phyloP scores from a whole-genome alignment of 352 stramenopile species.

The Hyaloperonospora brassicae region DNA sequence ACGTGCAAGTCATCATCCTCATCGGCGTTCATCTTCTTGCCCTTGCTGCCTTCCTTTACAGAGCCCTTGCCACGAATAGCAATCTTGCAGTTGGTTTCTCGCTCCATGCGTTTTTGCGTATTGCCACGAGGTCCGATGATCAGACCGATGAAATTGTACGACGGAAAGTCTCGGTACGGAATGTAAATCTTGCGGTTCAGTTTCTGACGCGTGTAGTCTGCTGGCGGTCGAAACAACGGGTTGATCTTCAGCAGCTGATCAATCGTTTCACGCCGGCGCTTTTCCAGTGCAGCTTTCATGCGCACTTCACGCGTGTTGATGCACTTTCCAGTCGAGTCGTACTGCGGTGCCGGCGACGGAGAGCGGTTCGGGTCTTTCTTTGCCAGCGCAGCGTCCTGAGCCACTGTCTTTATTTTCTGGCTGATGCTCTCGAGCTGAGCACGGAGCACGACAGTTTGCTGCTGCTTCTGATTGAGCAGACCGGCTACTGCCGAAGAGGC shows the following conservation, averaged over 20 bases:
- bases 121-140: conserved; percentile 98
- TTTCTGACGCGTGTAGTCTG: conserved; percentile 89
- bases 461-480: conserved; percentile 49
- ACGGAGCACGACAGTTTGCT: conserved; percentile 66
- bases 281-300: conserved; percentile 88
- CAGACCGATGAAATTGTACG: conserved; percentile 99
- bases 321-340: conserved; percentile 93
- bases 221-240: conserved; percentile 76
- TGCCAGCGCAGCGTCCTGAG: conserved; percentile 61
- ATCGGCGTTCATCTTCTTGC: conserved; percentile 87
- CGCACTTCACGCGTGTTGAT: conserved; percentile 95
- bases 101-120: conserved; percentile 98
- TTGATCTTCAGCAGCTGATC: conserved; percentile 95
- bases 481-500: conserved; percentile 36
- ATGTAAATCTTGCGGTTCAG: conserved; percentile 96
- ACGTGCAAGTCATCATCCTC: conserved; percentile 96
- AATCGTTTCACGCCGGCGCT: conserved; percentile 88
- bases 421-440: conserved; percentile 68
- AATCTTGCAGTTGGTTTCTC: conserved; percentile 98
- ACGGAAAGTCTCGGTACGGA: conserved; percentile 94
- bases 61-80: conserved; percentile 94
- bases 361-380: conserved; percentile 86
- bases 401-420: conserved; percentile 70
- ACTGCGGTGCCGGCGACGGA: conserved; percentile 90
- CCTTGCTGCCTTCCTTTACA: conserved; percentile 95